Evolutionary conservation across 441 rosid genomes (phyloP), one percentile per base, ranked within the genome.

Genomic region (Erysimum cheiri): DNA sequence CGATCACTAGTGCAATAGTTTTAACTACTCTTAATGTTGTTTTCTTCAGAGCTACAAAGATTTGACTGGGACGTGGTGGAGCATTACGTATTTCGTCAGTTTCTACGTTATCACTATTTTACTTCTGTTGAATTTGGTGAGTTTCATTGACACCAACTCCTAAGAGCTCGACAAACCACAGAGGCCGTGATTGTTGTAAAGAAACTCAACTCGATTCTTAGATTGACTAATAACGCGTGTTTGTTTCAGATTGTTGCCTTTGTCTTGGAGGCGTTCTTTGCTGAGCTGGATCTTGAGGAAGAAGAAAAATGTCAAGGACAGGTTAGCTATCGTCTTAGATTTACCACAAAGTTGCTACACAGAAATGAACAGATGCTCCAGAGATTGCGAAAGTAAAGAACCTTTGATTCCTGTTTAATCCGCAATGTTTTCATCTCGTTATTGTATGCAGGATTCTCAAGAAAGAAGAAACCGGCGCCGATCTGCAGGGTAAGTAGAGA

Each of bases 211-310:
- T 43, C 0, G 26, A 36, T 44, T 52, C 54, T 19, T 40, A 46
- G 44, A 39, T 32, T 14, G 31, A 62, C 58, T 59, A 29, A 80
- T 48, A 64, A 49, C 58, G 46, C 39, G 6, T 56, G 64, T 58
- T 69, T 63, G 76, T 71, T 72, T 78, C 88, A 95, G 99, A 88
- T 95, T 64, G 84, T 92, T 32, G 98, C 99, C 59, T 95, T 95
- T 84, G 96, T 95, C 77, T 84, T 95, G 95, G 99, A 95, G 77
- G 99, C 95, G 31, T 95, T 95, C 87, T 95, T 89, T 60, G 71
- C 99, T 47, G 97, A 95, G 80, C 83, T 95, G 88, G 97, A 90
- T 60, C 86, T 92, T 24, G 95, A 95, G 67, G 63, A 80, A 62
- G 81, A 92, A 48, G 91, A 85, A 60, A 72, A 77, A 56, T 57